A percentile compares a stretch with the other conserved stretches of the same genome.
These are phyloP conservation scores for Cordyceps militaris DNA, from an alignment of 2,329 filamentous ascomycete genomes.

Conservation along the genomic window DNA sequence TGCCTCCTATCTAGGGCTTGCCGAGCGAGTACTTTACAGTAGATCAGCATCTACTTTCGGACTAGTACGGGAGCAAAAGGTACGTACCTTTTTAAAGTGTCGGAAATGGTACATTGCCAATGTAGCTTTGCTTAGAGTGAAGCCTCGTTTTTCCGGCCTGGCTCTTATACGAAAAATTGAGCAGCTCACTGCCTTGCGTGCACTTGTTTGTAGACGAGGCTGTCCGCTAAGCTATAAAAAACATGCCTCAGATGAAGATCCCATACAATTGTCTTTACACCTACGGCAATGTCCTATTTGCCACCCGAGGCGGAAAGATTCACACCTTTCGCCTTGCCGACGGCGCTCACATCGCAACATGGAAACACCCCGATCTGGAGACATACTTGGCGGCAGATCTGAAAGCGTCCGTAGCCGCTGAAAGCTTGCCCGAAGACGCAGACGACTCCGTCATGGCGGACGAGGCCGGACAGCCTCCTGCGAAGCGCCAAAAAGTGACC, in stretches of 20 bases:
- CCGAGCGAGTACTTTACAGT: too few species aligned
- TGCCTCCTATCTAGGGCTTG: slow-evolving; percentile 1
- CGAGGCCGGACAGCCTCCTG: slow-evolving; percentile 25
- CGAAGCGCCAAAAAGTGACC: slow-evolving; percentile 29
- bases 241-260: slow-evolving; percentile 33
- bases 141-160: neutral
- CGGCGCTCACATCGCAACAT: slow-evolving; percentile 53
- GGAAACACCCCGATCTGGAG: slow-evolving; percentile 45
- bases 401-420: neutral
- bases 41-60: neutral
- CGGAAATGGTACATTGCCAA: slow-evolving; percentile 22
- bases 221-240: neutral
- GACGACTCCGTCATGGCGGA: slow-evolving; percentile 16
- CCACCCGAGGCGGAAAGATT: slow-evolving; percentile 66
- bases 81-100: slow-evolving; percentile 34
- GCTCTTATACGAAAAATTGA: slow-evolving; percentile 3
- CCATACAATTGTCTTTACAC: slow-evolving; percentile 61
- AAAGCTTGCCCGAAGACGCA: slow-evolving; percentile 15
- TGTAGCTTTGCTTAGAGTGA: slow-evolving; percentile 25
- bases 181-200: neutral
- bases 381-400: slow-evolving; percentile 22
- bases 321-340: slow-evolving; percentile 57
- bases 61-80: slow-evolving; percentile 12
- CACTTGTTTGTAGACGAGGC: neutral
- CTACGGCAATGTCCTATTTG: slow-evolving; percentile 55